These are phyloP conservation scores for Suillus luteus DNA, from an alignment of 768 basidiomycete genomes.

Conservation along the genomic window DNA sequence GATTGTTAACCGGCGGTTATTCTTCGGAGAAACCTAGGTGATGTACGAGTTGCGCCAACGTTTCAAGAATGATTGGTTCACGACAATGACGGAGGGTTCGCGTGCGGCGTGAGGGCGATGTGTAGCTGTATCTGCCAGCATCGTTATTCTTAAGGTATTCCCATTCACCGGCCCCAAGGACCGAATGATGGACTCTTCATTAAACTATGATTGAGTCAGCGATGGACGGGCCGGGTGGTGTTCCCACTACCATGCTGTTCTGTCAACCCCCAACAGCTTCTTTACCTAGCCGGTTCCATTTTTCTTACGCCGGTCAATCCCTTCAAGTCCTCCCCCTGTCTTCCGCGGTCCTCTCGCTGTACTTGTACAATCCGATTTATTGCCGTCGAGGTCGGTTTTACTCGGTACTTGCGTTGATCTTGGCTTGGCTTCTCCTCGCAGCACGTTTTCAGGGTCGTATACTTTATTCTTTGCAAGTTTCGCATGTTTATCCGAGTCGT, in stretches of 20 bases:
- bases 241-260: slow-evolving; percentile 8
- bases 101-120: too few species aligned
- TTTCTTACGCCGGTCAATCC: neutral
- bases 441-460: slow-evolving; percentile 9
- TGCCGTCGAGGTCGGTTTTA: neutral
- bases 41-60: neutral
- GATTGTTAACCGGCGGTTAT: neutral
- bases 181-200: slow-evolving; percentile 1
- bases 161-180: neutral
- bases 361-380: too few species aligned
- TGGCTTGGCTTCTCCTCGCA: too few species aligned
- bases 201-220: neutral
- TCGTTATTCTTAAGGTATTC: neutral
- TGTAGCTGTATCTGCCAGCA: too few species aligned
- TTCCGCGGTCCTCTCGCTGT: slow-evolving; percentile 3
- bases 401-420: slow-evolving; percentile 1
- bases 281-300: neutral
- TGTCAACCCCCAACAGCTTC: slow-evolving; percentile 6
- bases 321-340: neutral
- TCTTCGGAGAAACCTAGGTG: neutral
- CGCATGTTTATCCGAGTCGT: too few species aligned
- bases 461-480: neutral
- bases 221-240: neutral
- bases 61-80: neutral
- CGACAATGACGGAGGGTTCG: neutral